These are phyloP conservation scores for Endogone sp. DNA, from an alignment of 192 early-diverging fungal genomes.

Conservation along the genomic window DNA sequence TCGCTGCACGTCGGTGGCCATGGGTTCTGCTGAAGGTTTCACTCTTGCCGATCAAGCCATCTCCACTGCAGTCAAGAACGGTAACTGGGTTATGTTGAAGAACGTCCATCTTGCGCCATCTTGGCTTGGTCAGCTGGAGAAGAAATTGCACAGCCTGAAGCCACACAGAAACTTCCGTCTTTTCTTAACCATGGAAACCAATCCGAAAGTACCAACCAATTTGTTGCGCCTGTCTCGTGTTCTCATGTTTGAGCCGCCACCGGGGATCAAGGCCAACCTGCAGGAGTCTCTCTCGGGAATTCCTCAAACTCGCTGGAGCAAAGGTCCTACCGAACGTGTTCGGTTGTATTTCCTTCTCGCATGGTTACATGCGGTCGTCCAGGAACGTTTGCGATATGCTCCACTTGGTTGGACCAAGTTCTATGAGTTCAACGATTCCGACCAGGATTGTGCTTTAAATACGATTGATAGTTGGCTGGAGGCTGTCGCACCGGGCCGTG, in stretches of 20 bases:
- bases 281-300: conserved; percentile 76
- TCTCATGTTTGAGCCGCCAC: conserved; percentile 93
- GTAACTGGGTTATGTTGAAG: conserved; percentile 95
- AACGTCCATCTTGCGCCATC: conserved; percentile 96
- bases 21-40: conserved; percentile 97
- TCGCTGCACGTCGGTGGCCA: conserved; percentile 80
- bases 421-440: conserved; percentile 99
- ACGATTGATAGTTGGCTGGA: conserved; percentile 96
- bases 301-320: conserved; percentile 41
- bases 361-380: conserved; percentile 93
- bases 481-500: conserved; percentile 65
- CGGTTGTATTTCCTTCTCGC: conserved; percentile 93
- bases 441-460: conserved; percentile 85
- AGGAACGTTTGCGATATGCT: conserved; percentile 95
- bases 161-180: conserved; percentile 83
- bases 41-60: conserved; percentile 88
- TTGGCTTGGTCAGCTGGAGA: conserved; percentile 96
- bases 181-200: conserved; percentile 98
- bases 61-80: conserved; percentile 70
- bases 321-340: conserved; percentile 80
- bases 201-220: conserved; percentile 93
- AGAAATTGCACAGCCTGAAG: conserved; percentile 85
- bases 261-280: conserved; percentile 93
- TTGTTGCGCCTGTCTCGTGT: conserved; percentile 86
- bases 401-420: conserved; percentile 97